Evolutionary conservation across 2,329 filamentous ascomycete species (phyloP), one percentile per base, ranked within the genome.

Genomic region (Dryadomyces quercivorus): DNA sequence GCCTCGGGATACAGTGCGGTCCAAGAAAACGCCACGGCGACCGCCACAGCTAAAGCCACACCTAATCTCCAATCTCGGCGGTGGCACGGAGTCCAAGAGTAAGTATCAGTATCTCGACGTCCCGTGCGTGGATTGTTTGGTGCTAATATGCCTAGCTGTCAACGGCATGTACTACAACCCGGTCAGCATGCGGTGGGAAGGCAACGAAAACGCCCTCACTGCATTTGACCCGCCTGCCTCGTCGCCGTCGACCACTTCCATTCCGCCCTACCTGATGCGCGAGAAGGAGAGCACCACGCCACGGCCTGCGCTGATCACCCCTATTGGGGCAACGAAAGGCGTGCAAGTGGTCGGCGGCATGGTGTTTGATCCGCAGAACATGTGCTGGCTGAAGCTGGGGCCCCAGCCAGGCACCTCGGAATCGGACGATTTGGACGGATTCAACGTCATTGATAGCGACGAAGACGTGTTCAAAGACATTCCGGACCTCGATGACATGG

Each of bases 91-190:
- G 61, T 76, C 85, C 38, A 95, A 92, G 74, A 84, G 89, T 94
- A 76, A 75, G 82, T 74, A 18, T 15, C 43, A 75, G 82, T 74
- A 18, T 15, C 43, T 50, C 26, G 26, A 15, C n/a, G 20, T 7
- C 20, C 2, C 40, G 15, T 38, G 2, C 16, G 15, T 42, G 38
- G 22, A 16, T 36, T 31, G 10, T 20, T 15, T 47, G 8, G n/a
- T 49, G 44, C 53, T 46, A 46, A 56, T 46, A 8, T 7, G 13
- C 47, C 34, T 59, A 92, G 88, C 84, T 64, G 80, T 95, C 57
- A 93, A 95, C 68, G 93, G 92, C 59, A 98, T 98, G 93, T 85
- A 82, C 54, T 98, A 95, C 67, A 97, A 98, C 64, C 88, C 93
- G 7, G 75, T 78, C 31, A 86, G 88, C 9, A 93, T 84, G 64